Evolutionary conservation across 2,329 filamentous ascomycete species (phyloP), one percentile per base, ranked within the genome.

Genomic region (Eutypa lata): DNA sequence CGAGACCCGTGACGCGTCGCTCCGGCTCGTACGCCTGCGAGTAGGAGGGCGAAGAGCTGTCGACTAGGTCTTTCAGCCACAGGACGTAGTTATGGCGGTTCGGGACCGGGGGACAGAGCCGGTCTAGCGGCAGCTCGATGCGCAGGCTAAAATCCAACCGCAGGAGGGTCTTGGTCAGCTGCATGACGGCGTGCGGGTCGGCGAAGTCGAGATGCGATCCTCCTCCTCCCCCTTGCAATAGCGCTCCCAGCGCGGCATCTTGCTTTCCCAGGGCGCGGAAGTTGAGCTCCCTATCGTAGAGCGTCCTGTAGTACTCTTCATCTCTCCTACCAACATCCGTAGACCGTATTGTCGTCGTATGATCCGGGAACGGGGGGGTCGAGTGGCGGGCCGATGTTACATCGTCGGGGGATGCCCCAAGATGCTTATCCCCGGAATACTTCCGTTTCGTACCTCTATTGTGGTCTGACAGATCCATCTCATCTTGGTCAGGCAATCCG

Each of bases 61-160:
- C 91, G 7, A 97, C 67, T 0, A 99, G 80, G 3, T 81, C 78
- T 63, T 96, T 91, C 1, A 97, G 75, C 91, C 92, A 97, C 8
- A 92, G 75, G 19, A 97, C 83, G 68, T 99, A 99, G 65, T 93
- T 94, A 69, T 95, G 87, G 48, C 91, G 84, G 55, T 82, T 83
- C 0, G 80, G 78, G 2, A 96, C 89, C 1, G 92, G 90, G 13
- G 93, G 94, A 66, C 93, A 97, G 1, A 99, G 77, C 21, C 93
- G 80, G 68, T 96, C 86, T 24, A 81, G 73, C 0, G 91, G 91
- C 1, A 97, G 76, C 6, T 87, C 77, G 14, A 97, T 73, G 1
- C 75, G 65, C 8, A 97, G 71, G 13, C 77, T 79, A 68, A 97
- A 97, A 68, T 97, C 87, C 14, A 81, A 72, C 54, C 82, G 83